phyloP scores from a whole-genome alignment of 352 stramenopile genomes.

The Detonula confervacea region DNA sequence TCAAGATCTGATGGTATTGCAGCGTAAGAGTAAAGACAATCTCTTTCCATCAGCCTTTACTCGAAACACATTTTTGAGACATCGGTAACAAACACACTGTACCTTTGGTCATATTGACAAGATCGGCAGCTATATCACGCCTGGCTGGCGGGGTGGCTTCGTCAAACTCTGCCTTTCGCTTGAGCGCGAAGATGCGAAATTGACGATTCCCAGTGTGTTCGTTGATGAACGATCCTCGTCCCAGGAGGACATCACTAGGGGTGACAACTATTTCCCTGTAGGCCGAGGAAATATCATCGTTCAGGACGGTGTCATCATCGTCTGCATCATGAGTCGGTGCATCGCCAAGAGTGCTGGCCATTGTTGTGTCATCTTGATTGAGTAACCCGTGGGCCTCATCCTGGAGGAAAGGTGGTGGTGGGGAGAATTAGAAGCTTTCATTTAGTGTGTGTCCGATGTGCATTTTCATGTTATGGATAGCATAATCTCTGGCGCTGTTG shows the following conservation, averaged over 20 bases:
- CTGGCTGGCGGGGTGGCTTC: constrained; percentile 63
- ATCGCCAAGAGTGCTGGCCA: too few relatives aligned
- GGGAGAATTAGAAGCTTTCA: too few relatives aligned
- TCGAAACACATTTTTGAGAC: background rate
- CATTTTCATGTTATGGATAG: too few relatives aligned
- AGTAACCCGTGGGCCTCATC: too few relatives aligned
- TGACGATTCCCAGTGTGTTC: constrained; percentile 64
- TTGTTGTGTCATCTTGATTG: too few relatives aligned
- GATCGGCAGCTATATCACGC: constrained; percentile 54
- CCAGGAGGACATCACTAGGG: constrained; percentile 63
- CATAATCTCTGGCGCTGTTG: too few relatives aligned
- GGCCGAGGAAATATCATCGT: background rate
- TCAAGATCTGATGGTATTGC: constrained; percentile 3
- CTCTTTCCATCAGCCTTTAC: background rate
- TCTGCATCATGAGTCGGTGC: background rate
- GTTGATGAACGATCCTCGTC: constrained; percentile 75
- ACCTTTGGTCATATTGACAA: constrained; percentile 43
- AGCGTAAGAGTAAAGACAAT: background rate
- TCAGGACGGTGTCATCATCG: background rate
- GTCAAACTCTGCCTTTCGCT: constrained; percentile 73
- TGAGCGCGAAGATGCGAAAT: constrained; percentile 53
- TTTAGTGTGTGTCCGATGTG: too few relatives aligned
- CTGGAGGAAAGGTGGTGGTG: too few relatives aligned
- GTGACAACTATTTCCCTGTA: constrained; percentile 19
- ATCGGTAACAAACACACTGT: background rate